Evolutionary conservation across 345 rosid genomes (phyloP).

Genomic region (Iberis pinnata): DNA sequence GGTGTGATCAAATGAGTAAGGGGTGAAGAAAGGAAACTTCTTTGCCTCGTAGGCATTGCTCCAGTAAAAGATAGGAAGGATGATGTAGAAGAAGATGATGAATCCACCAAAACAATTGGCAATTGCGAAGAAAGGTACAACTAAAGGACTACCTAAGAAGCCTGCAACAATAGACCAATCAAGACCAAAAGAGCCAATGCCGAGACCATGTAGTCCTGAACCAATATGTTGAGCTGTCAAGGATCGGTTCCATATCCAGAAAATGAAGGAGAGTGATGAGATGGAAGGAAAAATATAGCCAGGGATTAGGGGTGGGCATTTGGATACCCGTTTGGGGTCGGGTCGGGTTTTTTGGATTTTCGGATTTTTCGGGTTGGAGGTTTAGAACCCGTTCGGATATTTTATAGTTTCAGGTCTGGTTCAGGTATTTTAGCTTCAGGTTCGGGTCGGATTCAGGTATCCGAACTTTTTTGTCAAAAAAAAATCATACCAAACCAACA

Average conservation of each 20-base stretch:
- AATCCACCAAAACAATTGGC: constrained; percentile 45
- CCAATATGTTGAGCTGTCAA: constrained; percentile 63
- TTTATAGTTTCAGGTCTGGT: too few species aligned
- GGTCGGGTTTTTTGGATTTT: too few species aligned
- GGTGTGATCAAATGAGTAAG: constrained; percentile 31
- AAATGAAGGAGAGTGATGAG: constrained; percentile 50
- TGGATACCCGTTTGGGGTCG: too few species aligned
- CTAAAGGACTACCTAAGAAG: constrained; percentile 66
- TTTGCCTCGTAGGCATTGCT: constrained; percentile 38
- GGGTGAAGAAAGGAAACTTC: constrained; percentile 47
- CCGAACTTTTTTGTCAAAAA: too few species aligned
- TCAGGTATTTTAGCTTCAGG: too few species aligned
- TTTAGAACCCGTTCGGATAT: too few species aligned
- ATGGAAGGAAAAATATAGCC: constrained; percentile 57
- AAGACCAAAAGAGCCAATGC: constrained; percentile 61
- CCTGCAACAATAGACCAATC: constrained; percentile 63
- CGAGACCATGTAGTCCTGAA: constrained; percentile 49
- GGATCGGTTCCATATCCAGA: constrained; percentile 64
- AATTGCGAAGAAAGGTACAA: constrained; percentile 55
- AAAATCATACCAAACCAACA: too few species aligned
- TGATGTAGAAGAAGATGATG: constrained; percentile 40
- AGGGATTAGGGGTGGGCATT: too few species aligned
- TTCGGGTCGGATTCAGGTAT: too few species aligned
- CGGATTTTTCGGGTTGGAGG: too few species aligned
- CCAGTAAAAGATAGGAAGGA: constrained; percentile 57